phyloP scores from a whole-genome alignment of 306 rosid genomes.

The Cucumis melo region DNA sequence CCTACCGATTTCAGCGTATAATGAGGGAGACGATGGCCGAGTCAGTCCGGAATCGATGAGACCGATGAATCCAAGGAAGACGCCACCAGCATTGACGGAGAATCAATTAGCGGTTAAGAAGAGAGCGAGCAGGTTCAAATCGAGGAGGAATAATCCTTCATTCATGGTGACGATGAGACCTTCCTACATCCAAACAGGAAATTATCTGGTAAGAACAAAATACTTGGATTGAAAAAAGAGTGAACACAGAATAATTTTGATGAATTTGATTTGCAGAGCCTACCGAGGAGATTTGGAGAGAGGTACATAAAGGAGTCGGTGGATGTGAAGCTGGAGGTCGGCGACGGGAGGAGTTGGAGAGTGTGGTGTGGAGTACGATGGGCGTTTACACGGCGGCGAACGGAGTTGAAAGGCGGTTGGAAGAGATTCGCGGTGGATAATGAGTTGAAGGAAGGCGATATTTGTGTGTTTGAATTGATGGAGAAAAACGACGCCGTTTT shows the following conservation, averaged over 20 bases:
- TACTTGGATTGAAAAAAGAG: background rate
- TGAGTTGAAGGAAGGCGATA: background rate
- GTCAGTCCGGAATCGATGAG: background rate
- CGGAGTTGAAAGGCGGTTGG: conserved; percentile 1
- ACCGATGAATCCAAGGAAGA: background rate
- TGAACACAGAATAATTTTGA: background rate
- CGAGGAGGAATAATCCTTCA: background rate
- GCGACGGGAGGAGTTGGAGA: background rate
- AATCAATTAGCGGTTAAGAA: background rate
- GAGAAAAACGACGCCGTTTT: background rate
- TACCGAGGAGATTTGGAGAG: background rate
- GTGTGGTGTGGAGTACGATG: background rate
- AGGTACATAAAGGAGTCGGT: background rate
- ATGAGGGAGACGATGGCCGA: background rate
- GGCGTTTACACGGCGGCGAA: background rate
- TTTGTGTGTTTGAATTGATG: background rate
- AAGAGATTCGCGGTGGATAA: background rate
- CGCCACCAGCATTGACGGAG: background rate
- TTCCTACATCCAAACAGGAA: background rate
- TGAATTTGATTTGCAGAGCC: background rate
- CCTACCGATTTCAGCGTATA: background rate
- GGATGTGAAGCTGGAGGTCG: background rate
- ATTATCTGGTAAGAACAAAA: background rate
- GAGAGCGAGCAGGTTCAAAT: background rate
- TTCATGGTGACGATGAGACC: conserved; percentile 3